A percentile compares a stretch with the other conserved stretches of the same genome.
Evolutionary conservation across 1,284 basidiomycete species (phyloP).

Genomic region (Psilocybe mexicana): DNA sequence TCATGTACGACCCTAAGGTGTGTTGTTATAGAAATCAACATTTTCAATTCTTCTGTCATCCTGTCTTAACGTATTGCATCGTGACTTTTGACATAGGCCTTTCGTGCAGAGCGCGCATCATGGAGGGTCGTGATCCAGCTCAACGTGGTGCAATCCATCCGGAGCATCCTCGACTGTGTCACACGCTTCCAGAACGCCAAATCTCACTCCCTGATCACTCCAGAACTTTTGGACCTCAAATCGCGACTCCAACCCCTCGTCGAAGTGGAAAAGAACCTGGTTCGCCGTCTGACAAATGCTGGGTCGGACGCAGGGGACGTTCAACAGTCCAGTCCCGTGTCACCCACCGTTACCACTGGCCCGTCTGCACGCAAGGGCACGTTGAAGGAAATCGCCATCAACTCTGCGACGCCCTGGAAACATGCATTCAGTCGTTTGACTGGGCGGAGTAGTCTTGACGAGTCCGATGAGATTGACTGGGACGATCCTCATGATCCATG

Average conservation of each 20-base stretch:
- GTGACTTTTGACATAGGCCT: conserved; percentile 38
- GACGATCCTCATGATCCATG: conserved; percentile 44
- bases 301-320: conserved; percentile 32
- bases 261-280: conserved; percentile 59
- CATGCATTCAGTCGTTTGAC: conserved; percentile 33
- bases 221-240: conserved; percentile 55
- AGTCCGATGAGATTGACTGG: conserved; percentile 39
- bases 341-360: neutral
- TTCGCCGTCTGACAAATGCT: conserved; percentile 47
- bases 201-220: conserved; percentile 32
- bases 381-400: conserved; percentile 41
- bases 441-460: conserved; percentile 34
- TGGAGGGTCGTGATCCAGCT: conserved; percentile 74
- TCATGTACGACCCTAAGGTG: conserved; percentile 61
- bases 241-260: conserved; percentile 58
- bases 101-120: conserved; percentile 58
- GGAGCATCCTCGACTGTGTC: conserved; percentile 61
- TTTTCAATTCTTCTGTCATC: neutral
- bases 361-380: conserved; percentile 6
- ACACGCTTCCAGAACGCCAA: conserved; percentile 38
- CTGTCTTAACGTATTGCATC: neutral
- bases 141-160: conserved; percentile 70
- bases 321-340: conserved; percentile 20
- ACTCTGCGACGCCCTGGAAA: conserved; percentile 43
- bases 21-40: conserved; percentile 7